Base-by-base conservation (phyloP, 306 rosid species). In the Prunus salicina region DNA sequence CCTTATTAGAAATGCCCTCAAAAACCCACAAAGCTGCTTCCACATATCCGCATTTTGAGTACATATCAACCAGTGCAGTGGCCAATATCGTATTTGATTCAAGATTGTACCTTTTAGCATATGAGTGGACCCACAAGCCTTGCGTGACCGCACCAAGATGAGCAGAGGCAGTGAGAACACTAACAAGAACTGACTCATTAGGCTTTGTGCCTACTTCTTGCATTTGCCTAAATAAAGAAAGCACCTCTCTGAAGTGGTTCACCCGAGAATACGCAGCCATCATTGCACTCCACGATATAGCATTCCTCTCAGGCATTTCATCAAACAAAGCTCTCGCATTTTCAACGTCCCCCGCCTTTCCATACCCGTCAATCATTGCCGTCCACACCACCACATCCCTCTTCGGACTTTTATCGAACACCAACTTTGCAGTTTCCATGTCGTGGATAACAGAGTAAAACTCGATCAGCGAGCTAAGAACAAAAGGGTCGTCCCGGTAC, bases 381-480 rank as follows among this genome's bases (percentile, higher is more conserved):
- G 97, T 93, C 97, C 97, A 89, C 67, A 88, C 77, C 32, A 93
- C 94, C 47, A 93, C 98, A 67, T 93, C 98, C 75, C 78, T 93
- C 51, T 41, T 51, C 0, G 76, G 3, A 61, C 69, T 79, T 85
- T 32, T 41, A 75, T 90, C 91, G 61, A 93, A 91, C 86, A 90
- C 19, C 27, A 77, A 13, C 12, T 88, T 80, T 4, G 94, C 94
- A 25, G 47, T 70, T 24, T 47, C 70, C 76, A 90, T 70, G 5
- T 84, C 79, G 6, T 64, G 14, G n/a, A 50, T 64, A 14, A 51
- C 66, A 1, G 85, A 86, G 76, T 91, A 93, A 74, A 88, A 85
- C 69, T 87, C 90, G 0, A 93, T 83, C 13, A 91, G 82, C 15
- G 85, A 82, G 24, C 88, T 79, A 5, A 86, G 79, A 2, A 87